These are phyloP conservation scores for Cephalotrichum gorgonifer DNA, from an alignment of 2,329 filamentous ascomycete species.

Conservation along the genomic window DNA sequence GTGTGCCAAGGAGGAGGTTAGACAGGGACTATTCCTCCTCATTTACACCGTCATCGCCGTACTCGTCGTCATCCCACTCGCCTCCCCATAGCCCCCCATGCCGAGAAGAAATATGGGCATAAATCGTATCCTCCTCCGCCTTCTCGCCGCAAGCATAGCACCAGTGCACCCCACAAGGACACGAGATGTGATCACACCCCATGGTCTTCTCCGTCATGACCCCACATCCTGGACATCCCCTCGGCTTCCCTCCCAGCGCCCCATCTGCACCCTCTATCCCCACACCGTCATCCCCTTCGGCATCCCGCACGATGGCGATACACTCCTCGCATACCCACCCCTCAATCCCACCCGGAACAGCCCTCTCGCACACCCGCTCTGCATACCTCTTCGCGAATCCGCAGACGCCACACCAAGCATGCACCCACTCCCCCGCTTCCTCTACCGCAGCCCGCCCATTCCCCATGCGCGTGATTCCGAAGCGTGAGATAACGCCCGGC, in stretches of 20 bases:
- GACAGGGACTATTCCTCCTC: no score
- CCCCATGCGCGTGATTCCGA: conserved; percentile 26
- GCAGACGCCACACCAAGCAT: conserved; percentile 36
- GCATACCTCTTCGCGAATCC: conserved; percentile 27
- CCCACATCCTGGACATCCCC: conserved; percentile 25
- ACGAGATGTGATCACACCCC: conserved; percentile 29
- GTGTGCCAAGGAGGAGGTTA: no score
- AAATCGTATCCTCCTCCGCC: conserved; percentile 18
- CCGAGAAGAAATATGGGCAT: conserved; percentile 21
- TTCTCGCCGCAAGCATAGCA: conserved; percentile 26
- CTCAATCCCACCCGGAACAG: conserved; percentile 22
- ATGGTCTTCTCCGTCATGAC: conserved; percentile 23
- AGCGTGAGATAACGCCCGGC: conserved; percentile 21
- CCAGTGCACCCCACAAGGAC: conserved; percentile 25
- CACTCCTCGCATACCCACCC: conserved; percentile 33
- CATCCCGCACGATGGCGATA: conserved; percentile 1
- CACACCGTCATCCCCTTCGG: conserved; percentile 2
- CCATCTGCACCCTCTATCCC: not conserved
- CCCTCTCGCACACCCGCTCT: conserved; percentile 31
- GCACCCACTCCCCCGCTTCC: conserved; percentile 31
- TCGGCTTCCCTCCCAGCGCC: conserved; percentile 8
- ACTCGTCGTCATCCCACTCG: no score
- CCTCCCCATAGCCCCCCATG: conserved; percentile 20
- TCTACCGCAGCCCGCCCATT: conserved; percentile 26
- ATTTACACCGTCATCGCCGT: no score